phyloP scores from a whole-genome alignment of 2,329 filamentous ascomycete species.

The Ophiostoma fasciatum region DNA sequence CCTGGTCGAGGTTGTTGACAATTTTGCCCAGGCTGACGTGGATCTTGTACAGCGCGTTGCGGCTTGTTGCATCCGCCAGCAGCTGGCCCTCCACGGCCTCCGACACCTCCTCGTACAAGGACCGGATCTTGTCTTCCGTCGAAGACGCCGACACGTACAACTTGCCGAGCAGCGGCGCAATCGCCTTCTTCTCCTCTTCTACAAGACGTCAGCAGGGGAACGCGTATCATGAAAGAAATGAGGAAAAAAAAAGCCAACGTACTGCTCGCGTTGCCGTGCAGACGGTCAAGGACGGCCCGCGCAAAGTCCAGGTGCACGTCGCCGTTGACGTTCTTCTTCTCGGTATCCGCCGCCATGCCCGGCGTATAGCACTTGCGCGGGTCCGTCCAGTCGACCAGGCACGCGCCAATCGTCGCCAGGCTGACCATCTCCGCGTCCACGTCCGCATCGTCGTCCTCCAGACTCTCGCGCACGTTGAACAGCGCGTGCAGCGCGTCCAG shows the following conservation, averaged over 20 bases:
- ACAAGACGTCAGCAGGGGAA: no score
- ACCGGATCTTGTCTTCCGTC: conserved; percentile 40
- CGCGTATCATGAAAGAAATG: neutral
- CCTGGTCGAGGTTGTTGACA: conserved; percentile 42
- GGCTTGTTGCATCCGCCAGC: conserved; percentile 43
- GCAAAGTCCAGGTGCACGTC: conserved; percentile 73
- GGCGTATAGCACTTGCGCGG: conserved; percentile 59
- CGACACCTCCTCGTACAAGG: conserved; percentile 41
- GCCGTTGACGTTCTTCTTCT: conserved; percentile 52
- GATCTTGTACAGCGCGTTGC: conserved; percentile 53
- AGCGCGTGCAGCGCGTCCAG: conserved; percentile 63
- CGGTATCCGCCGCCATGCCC: conserved; percentile 32
- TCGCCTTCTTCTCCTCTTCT: conserved; percentile 77
- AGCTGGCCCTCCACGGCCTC: conserved; percentile 49
- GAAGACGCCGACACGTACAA: conserved; percentile 60
- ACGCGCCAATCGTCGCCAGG: conserved; percentile 62
- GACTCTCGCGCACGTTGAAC: conserved; percentile 53
- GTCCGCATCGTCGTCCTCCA: conserved; percentile 63
- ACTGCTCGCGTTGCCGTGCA: conserved; percentile 54
- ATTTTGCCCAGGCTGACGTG: conserved; percentile 54
- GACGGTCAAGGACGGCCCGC: conserved; percentile 58
- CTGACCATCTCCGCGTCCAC: conserved; percentile 66
- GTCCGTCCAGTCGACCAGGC: conserved; percentile 89
- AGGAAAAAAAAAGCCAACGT: conserved; percentile 22
- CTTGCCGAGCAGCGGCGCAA: conserved; percentile 67